Evolutionary conservation across 2,329 filamentous ascomycete species (phyloP).

Genomic region (Thelonectria blattea): DNA sequence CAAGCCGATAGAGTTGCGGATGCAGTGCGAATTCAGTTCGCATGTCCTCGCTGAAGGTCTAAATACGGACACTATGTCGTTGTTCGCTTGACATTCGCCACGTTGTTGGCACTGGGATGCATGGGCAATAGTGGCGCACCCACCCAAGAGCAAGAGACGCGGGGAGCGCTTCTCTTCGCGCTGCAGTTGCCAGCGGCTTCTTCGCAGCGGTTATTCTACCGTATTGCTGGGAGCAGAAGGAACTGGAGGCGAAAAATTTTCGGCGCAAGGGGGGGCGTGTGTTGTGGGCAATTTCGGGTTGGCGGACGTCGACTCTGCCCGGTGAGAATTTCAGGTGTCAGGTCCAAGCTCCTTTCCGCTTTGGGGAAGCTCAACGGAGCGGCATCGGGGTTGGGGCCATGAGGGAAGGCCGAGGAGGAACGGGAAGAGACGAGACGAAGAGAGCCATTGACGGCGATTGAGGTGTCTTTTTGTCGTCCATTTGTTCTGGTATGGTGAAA

Average conservation of each 20-base stretch:
- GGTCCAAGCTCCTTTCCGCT: constrained; percentile 37
- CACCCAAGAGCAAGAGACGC: no score
- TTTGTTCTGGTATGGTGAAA: neutral
- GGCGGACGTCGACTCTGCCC: constrained; percentile 19
- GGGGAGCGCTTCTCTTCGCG: no score
- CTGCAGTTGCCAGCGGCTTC: neutral
- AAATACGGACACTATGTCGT: neutral
- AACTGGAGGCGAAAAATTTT: constrained; percentile 34
- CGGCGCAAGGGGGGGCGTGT: constrained; percentile 32
- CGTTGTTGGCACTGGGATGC: no score
- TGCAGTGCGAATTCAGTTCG: neutral
- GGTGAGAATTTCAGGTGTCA: constrained; percentile 27
- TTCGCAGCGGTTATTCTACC: neutral
- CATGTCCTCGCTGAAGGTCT: neutral
- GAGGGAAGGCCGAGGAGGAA: neutral
- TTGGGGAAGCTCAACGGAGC: constrained; percentile 28
- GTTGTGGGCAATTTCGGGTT: constrained; percentile 35
- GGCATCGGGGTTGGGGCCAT: constrained; percentile 18
- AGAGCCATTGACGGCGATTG: constrained; percentile 24
- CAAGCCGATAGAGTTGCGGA: neutral
- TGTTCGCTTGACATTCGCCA: neutral
- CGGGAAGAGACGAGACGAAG: constrained; percentile 1
- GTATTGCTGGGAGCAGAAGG: neutral
- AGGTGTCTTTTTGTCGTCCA: neutral
- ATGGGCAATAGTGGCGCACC: no score